Base-by-base conservation (phyloP, 1,139 yeast species). In the Yamadazyma siamensis region DNA sequence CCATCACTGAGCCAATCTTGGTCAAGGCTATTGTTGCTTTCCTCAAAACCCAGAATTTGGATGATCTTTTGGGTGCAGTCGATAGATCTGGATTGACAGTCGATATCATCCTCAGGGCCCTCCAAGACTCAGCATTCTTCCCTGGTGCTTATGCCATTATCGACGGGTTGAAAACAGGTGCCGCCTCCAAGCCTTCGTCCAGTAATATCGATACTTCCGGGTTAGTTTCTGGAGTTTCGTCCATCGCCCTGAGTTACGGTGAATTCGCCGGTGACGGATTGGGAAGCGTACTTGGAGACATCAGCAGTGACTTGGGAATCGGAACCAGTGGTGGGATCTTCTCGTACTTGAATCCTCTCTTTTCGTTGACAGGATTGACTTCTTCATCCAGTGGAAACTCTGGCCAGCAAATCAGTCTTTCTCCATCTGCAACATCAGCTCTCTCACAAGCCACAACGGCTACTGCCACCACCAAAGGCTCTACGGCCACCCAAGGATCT, bases 51-150 rank as follows among this genome's bases (percentile, higher is more conserved):
- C 43, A 51, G 21, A 49, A 55, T 34, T 40, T 56, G 35, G 37
- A 53, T 15, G 56, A 56, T 33, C 41, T 59, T 20, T 44, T 59
- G 22, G 42, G 39, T 36, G 58, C 62, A 3, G 45, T 57, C 28
- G 48, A 56, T 25, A 51, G 53, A 29, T 59, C 65, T 2, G 57
- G 59, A 3, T 48, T 59, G 32, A 44, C 52, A 8, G 43, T 52
- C 14, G 61, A 57, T 28, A 40, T 53, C 12, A 33, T 59, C 26
- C 41, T 48, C 22, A 39, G 46, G 35, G 47, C 56, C 14, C 45
- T 59, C 35, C 49, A 46, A 19, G 61, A 59, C 32, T 50, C 59
- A 5, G 44, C 42, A 3, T 44, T 59, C 21, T 45, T 56, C 31
- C 62, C 62, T 3, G 65, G 65, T 2, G 29, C 28, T 25, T 43